Evolutionary conservation across 306 rosid genomes (phyloP), one percentile per base, ranked within the genome.

Genomic region (Trifolium subterraneum): DNA sequence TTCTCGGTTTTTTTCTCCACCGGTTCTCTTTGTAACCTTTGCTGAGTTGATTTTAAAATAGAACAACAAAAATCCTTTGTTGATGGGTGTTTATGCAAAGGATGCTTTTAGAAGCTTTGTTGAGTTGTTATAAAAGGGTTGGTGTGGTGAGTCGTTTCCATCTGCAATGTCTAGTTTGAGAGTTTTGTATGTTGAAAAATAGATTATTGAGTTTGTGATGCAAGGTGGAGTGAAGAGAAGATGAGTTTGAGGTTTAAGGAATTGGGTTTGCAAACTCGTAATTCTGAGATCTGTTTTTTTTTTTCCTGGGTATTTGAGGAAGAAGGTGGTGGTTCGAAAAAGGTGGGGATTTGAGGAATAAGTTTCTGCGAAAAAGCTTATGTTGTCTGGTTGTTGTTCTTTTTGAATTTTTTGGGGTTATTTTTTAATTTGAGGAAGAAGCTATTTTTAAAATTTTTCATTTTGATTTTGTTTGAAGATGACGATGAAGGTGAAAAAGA

Each of bases 51-150:
- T 93, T 0, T 55, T 61, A 0, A 77, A 76, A 29, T 86, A 78
- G 71, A 79, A 64, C 33, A 85, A 82, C 80, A 82, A 70, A 10
- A 93, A 86, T 36, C 97, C 96, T 1, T 75, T 93, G 61, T 67
- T 93, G 6, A 45, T 93, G 60, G 98, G 98, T 4, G 80, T 72
- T 27, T 86, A 77, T 23, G 96, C 98, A 1, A 50, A 38, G 8
- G 81, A 72, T 23, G 93, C 97, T 27, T 80, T 89, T 16, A 63
- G 42, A 59, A 80, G 85, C 29, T 93, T 93, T 74, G 19, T 61
- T 0, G 90, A 88, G 67, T 59, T 85, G 2, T 64, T 85, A 5
- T 69, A 72, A 44, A 85, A 78, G 36, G 84, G 90, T 4, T 52
- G 51, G 15, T 72, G 64, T 3, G 80, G 52, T 31, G 16, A 63